phyloP scores from a whole-genome alignment of 2,329 filamentous ascomycete genomes.

The Fusarium incarnatum region DNA sequence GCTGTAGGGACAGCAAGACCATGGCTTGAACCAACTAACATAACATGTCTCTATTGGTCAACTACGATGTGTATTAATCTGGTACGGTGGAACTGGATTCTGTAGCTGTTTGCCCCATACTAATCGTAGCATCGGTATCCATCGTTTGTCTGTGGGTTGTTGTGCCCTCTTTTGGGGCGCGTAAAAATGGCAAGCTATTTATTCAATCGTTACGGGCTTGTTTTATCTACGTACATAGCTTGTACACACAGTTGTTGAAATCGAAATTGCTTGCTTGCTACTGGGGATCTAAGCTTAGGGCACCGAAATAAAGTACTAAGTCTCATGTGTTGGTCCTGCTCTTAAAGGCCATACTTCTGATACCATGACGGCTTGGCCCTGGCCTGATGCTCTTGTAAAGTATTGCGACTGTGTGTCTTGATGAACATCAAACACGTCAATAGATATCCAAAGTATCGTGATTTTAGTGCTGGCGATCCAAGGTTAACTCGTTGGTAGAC shows the following conservation, averaged over 20 bases:
- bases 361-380: background rate
- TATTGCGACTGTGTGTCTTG: background rate
- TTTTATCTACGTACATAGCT: background rate
- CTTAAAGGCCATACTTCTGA: background rate
- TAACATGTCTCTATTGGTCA: background rate
- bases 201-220: background rate
- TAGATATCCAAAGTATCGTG: background rate
- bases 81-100: background rate
- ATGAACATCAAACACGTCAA: background rate
- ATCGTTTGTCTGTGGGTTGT: constrained; percentile 4
- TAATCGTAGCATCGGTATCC: constrained; percentile 1
- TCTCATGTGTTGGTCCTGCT: background rate
- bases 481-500: background rate
- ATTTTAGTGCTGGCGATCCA: background rate
- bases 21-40: background rate
- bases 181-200: background rate
- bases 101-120: constrained; percentile 5
- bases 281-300: background rate
- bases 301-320: background rate
- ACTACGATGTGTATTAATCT: background rate
- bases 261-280: background rate
- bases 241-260: background rate
- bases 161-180: constrained; percentile 13
- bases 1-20: background rate
- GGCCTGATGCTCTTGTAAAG: background rate